Base-by-base conservation (phyloP, 257 asterid species). In the Thymus quinquecostatus region DNA sequence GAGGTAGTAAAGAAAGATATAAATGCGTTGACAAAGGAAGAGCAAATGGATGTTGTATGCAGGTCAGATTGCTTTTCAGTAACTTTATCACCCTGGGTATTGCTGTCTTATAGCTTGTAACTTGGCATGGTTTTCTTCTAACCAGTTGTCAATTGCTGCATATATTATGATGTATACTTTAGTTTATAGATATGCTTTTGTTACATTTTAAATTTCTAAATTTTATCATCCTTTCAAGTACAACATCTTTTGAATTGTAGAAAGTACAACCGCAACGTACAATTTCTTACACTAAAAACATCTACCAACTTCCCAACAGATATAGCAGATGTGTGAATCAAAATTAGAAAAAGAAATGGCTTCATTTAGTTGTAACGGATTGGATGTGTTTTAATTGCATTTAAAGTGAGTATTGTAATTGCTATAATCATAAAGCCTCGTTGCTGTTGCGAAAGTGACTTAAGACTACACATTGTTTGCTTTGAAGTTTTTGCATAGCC, bases 21-120 rank as follows among this genome's bases (percentile, higher is more conserved):
- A 60, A 85, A 80, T 80, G 88, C 96, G 50, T 75, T 94, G 70
- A 85, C 98, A 8, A 82, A 68, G 78, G 98, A 94, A 83, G 99
- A 94, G 81, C 97, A 91, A 65, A 91, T 91, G 96, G 95, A 86
- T 85, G 86, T 84, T 27, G 88, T 94, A 67, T 79, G 79, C 76
- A 89, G 96, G 99, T 91, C 73, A 80, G 88, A 56, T 53, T 69
- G 70, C 63, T 65, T 68, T 66, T 30, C 67, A 30, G 55, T 66
- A 40, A 32, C 64, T 57, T 60, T 30, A 57, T 58, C 32, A 1
- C 62, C 60, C 58, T 55, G 53, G 54, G 38, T 10, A 7, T 69
- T 43, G 53, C 51, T 58, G 14, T 64, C 21, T 14, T 29, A 55
- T 54, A 27, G 55, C 40, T 61, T 38, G 40, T 48, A 44, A 53